These are phyloP conservation scores for Lipomyces starkeyi DNA, from an alignment of 805 yeast genomes.

Conservation along the genomic window DNA sequence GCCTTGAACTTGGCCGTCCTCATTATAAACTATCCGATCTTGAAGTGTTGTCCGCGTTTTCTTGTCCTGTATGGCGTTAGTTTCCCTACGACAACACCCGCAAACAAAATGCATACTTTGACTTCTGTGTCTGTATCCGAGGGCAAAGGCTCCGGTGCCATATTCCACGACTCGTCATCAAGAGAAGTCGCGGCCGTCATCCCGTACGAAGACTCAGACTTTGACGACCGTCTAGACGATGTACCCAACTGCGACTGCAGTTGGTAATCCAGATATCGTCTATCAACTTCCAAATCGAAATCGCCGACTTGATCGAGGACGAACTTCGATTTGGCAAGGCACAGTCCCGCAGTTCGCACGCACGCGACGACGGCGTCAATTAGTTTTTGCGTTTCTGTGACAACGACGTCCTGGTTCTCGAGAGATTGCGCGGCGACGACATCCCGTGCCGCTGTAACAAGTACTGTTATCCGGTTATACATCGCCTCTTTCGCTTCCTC, in stretches of 20 bases:
- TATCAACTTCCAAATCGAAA: slow-evolving; percentile 38
- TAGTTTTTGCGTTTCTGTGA: slow-evolving; percentile 17
- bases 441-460: slow-evolving; percentile 49
- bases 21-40: slow-evolving; percentile 55
- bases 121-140: neutral
- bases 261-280: slow-evolving; percentile 16
- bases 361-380: slow-evolving; percentile 44
- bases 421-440: slow-evolving; percentile 42
- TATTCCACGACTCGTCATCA: neutral
- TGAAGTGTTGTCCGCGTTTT: slow-evolving; percentile 13
- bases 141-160: neutral
- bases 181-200: neutral
- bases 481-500: slow-evolving; percentile 46
- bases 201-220: neutral
- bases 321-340: slow-evolving; percentile 43
- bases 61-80: neutral
- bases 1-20: slow-evolving; percentile 76
- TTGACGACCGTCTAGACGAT: slow-evolving; percentile 8
- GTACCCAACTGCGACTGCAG: neutral
- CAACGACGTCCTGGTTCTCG: slow-evolving; percentile 9
- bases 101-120: neutral
- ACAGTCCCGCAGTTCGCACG: slow-evolving; percentile 45
- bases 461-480: slow-evolving; percentile 44
- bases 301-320: slow-evolving; percentile 44
- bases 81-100: neutral